Base-by-base conservation (phyloP, 2,329 filamentous ascomycete species). In the Microcera coccophila region DNA sequence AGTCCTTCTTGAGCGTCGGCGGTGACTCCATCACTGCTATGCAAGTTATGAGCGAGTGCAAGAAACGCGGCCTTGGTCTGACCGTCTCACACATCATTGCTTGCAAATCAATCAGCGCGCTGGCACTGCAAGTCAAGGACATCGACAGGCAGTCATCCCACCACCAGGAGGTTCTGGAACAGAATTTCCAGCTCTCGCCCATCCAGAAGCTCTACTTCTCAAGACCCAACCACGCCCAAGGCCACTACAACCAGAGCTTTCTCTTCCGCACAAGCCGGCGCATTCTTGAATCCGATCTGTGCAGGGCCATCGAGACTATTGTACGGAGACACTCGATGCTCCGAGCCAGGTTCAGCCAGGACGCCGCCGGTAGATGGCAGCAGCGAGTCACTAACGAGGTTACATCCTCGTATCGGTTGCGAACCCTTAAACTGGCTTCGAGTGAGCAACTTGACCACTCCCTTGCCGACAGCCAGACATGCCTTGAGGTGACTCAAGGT, bases 11-110 rank as follows among this genome's bases (percentile, higher is more conserved):
- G 34, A 52, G 15, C 0, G 58, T 71, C 1, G 69, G 69, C 0
- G 69, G 71, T 4, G 70, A 74, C 54, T 74, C 71, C 0, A 59
- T 73, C 11, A 59, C 61, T 5, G 69, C 70, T 0, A 72, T 74
- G 68, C 64, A 61, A 38, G 54, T 73, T 55, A 58, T 36, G 64
- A 66, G 4, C 57, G 64, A 12, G 26, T 17, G 15, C 18, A n/a
- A 1, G 26, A 26, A 4, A 19, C 32, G 14, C n/a, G n/a, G n/a
- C n/a, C n/a, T n/a, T n/a, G n/a, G n/a, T n/a, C n/a, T n/a, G n/a
- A n/a, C n/a, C n/a, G n/a, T n/a, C n/a, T n/a, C n/a, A n/a, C 24
- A 17, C 26, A 29, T 32, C 17, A 39, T 26, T 5, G 37, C 32
- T 5, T 24, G 26, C 24, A 29, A 38, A 17, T 19, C 33, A 35